Percentiles rank a stretch among this genome's conserved stretches.
These are phyloP conservation scores for Colletotrichum higginsianum DNA, from an alignment of 2,329 filamentous ascomycete species.

Conservation along the genomic window DNA sequence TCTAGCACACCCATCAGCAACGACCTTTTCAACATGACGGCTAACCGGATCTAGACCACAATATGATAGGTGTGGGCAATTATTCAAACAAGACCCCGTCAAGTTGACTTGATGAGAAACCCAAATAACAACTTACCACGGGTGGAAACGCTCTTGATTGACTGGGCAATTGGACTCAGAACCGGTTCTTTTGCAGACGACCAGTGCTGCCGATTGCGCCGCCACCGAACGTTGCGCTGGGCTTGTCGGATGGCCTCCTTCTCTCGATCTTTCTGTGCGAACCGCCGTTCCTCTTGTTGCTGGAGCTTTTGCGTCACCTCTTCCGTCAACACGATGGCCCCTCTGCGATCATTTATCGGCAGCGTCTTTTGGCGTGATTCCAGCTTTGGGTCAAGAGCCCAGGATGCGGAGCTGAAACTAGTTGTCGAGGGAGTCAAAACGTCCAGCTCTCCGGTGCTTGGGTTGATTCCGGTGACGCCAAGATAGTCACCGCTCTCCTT, in stretches of 20 bases:
- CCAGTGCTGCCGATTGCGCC: constrained; percentile 63
- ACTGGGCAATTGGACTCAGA: constrained; percentile 65
- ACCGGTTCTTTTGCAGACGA: constrained; percentile 65
- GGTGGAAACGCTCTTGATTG: constrained; percentile 42
- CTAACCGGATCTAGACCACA: neutral
- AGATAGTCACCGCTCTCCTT: constrained; percentile 72
- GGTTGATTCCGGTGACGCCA: constrained; percentile 72
- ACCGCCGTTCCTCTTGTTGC: constrained; percentile 53
- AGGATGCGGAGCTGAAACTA: constrained; percentile 55
- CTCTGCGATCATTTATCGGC: constrained; percentile 53
- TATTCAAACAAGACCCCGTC: neutral
- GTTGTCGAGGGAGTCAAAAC: constrained; percentile 65
- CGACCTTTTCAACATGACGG: neutral
- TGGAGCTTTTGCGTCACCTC: constrained; percentile 55
- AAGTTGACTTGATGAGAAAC: neutral
- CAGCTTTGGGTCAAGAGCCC: constrained; percentile 52
- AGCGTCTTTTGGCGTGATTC: constrained; percentile 51
- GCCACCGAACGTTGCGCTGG: constrained; percentile 59
- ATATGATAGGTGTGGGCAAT: neutral
- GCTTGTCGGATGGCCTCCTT: constrained; percentile 56
- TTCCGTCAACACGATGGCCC: constrained; percentile 63
- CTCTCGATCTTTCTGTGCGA: constrained; percentile 59
- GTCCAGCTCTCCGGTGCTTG: constrained; percentile 68
- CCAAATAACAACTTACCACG: constrained; percentile 35
- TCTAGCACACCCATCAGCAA: constrained; percentile 13